phyloP scores from a whole-genome alignment of 1,284 basidiomycete genomes.

The Ganoderma leucocontextum region DNA sequence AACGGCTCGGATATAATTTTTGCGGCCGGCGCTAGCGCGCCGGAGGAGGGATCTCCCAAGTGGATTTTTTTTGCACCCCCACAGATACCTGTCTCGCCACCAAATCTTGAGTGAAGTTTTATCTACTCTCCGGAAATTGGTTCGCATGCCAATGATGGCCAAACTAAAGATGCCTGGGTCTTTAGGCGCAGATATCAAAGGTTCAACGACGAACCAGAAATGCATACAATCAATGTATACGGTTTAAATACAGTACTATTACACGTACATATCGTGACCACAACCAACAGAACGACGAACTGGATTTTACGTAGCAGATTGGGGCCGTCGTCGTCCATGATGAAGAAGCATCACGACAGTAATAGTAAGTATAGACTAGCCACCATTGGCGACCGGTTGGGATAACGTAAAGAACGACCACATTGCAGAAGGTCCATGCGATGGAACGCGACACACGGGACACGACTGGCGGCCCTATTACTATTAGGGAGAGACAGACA shows the following conservation, averaged over 20 bases:
- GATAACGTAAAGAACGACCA: neutral
- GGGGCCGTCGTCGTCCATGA: neutral
- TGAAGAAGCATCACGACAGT: neutral
- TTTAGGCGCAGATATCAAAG: no score
- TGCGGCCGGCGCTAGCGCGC: no score
- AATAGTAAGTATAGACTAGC: neutral
- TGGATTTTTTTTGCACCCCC: no score
- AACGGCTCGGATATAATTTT: no score
- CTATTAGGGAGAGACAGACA: neutral
- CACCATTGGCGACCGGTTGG: neutral
- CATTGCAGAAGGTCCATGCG: neutral
- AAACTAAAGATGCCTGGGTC: neutral
- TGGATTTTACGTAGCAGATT: neutral
- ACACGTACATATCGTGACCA: neutral
- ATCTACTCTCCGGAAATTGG: no score
- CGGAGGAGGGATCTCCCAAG: no score
- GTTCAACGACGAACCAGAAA: neutral
- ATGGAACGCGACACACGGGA: neutral
- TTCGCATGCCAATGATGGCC: no score
- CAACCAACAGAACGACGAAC: neutral
- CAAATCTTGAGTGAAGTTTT: no score
- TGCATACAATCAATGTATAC: neutral
- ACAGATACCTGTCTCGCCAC: no score
- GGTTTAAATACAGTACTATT: neutral
- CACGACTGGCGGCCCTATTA: neutral